A percentile compares a stretch with the other conserved stretches of the same genome.
These are phyloP conservation scores for Solioccasus polychromus DNA, from an alignment of 768 basidiomycete genomes.

Conservation along the genomic window DNA sequence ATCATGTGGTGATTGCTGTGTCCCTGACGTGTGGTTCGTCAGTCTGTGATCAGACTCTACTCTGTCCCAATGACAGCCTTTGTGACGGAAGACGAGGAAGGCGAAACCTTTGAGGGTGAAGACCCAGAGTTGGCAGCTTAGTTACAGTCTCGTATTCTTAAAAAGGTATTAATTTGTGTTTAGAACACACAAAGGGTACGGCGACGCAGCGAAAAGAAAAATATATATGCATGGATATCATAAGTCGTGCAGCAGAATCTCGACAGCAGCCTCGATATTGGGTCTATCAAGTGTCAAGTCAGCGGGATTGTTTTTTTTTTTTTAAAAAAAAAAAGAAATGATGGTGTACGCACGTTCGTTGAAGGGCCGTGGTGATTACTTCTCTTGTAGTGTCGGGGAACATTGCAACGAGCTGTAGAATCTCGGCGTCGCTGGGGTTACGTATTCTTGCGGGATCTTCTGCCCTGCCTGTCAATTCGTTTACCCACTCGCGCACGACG, in stretches of 20 bases:
- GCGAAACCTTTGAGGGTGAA: slow-evolving; percentile 40
- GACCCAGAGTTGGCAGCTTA: slow-evolving; percentile 37
- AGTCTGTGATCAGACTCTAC: slow-evolving; percentile 95
- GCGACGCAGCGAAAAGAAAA: not conserved
- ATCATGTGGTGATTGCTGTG: not conserved
- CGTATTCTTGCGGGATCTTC: slow-evolving; percentile 59
- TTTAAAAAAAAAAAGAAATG: not conserved
- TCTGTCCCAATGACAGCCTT: slow-evolving; percentile 88
- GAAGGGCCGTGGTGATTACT: slow-evolving; percentile 70
- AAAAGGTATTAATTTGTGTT: not conserved
- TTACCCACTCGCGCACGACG: slow-evolving; percentile 76
- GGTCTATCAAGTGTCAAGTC: slow-evolving; percentile 41
- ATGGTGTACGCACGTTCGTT: slow-evolving; percentile 60
- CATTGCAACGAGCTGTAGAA: slow-evolving; percentile 70
- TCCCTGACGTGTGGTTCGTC: slow-evolving; percentile 15
- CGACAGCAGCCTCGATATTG: slow-evolving; percentile 80
- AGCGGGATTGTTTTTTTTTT: no score
- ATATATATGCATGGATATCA: slow-evolving; percentile 15
- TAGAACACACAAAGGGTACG: not conserved
- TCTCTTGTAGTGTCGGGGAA: slow-evolving; percentile 80
- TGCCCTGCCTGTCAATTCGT: slow-evolving; percentile 68
- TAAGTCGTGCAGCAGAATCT: slow-evolving; percentile 59
- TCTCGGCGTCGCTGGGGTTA: slow-evolving; percentile 74
- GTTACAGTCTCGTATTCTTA: slow-evolving; percentile 9
- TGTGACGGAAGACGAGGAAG: slow-evolving; percentile 76